Evolutionary conservation across 1,284 basidiomycete genomes (phyloP).

Genomic region (Marasmius tenuissimus): DNA sequence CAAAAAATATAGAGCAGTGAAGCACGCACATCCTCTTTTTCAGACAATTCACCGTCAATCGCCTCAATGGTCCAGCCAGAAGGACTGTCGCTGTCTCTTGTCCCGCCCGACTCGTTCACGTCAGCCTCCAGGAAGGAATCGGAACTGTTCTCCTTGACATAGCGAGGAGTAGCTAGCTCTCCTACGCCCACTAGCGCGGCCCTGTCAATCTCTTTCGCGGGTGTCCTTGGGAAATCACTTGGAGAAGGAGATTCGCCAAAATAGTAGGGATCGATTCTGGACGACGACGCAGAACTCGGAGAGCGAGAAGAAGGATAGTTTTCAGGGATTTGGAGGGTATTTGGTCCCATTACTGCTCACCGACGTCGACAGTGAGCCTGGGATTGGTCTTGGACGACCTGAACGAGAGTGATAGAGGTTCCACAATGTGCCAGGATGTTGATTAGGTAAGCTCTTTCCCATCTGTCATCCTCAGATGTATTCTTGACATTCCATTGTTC

Average conservation of each 20-base stretch:
- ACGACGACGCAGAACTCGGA: constrained; percentile 58
- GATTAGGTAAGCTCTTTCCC: not conserved
- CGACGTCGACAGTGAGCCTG: constrained; percentile 3
- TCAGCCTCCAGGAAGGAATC: constrained; percentile 42
- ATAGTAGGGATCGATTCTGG: constrained; percentile 77
- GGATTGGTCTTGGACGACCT: constrained; percentile 1
- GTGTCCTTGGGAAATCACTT: constrained; percentile 60
- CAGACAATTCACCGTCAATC: constrained; percentile 73
- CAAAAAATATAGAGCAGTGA: constrained; percentile 17
- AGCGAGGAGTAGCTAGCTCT: constrained; percentile 92
- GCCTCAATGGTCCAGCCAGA: constrained; percentile 77
- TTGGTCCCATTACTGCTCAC: constrained; percentile 11
- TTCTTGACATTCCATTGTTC: no score
- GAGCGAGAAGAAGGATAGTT: constrained; percentile 51
- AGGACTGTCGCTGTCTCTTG: constrained; percentile 62
- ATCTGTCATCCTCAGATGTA: not conserved
- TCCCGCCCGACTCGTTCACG: constrained; percentile 22
- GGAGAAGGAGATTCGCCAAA: constrained; percentile 66
- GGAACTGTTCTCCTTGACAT: constrained; percentile 32
- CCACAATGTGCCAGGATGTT: not conserved
- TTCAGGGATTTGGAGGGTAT: constrained; percentile 25
- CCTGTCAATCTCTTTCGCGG: constrained; percentile 85
- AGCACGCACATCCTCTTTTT: constrained; percentile 58
- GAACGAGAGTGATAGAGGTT: not conserved
- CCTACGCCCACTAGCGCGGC: constrained; percentile 91